Conservation (phyloP, 257 asterid genomes). For the Perilla frutescens region DNA sequence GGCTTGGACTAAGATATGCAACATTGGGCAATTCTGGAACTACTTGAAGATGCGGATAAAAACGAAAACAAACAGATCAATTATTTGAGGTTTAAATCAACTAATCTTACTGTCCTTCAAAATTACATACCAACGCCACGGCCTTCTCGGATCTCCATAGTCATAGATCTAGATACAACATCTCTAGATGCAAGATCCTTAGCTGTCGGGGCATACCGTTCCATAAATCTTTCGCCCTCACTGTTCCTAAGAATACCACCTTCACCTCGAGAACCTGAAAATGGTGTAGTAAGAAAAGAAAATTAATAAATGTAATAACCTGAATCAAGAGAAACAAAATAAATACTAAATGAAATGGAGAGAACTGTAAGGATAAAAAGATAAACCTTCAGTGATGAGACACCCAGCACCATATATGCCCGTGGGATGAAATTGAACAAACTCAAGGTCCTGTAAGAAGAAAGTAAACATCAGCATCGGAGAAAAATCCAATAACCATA, state of each 20-base stretch:
- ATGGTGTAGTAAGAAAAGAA: constrained; percentile 29
- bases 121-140: constrained; percentile 90
- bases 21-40: not conserved
- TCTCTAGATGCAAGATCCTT: constrained; percentile 99
- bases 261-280: constrained; percentile 96
- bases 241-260: constrained; percentile 98
- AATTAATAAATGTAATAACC: constrained; percentile 8
- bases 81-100: constrained; percentile 18
- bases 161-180: constrained; percentile 98
- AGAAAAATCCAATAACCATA: constrained; percentile 24
- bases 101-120: constrained; percentile 13
- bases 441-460: constrained; percentile 85
- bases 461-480: constrained; percentile 27
- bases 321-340: constrained; percentile 22
- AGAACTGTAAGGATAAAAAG: constrained; percentile 4
- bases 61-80: constrained; percentile 13
- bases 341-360: not conserved
- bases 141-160: constrained; percentile 99
- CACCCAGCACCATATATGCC: constrained; percentile 99
- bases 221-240: constrained; percentile 99
- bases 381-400: constrained; percentile 93
- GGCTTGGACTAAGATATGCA: constrained; percentile 17
- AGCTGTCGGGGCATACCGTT: constrained; percentile 98
- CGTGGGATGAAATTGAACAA: constrained; percentile 97
- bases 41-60: constrained; percentile 7